These are phyloP conservation scores for Mycoemilia scoparia DNA, from an alignment of 192 early-diverging fungal genomes.

Conservation along the genomic window DNA sequence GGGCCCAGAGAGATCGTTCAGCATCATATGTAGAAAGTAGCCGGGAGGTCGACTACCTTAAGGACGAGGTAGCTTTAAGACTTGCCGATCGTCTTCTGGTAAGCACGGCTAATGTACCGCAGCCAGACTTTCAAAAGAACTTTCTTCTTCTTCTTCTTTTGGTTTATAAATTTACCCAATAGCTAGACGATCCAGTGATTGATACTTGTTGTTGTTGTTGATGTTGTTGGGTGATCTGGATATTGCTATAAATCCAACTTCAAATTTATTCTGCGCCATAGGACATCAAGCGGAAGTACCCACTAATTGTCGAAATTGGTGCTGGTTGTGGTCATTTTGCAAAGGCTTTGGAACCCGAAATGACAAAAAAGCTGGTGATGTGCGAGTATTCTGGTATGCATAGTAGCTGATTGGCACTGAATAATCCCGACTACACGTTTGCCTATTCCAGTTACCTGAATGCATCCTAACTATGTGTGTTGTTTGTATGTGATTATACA, in stretches of 20 bases:
- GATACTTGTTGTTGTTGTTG: too few relatives aligned
- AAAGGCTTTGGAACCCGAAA: conserved; percentile 63
- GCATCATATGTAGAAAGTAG: conserved; percentile 34
- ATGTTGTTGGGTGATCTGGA: background rate
- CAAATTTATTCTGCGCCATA: conserved; percentile 7
- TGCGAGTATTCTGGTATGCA: conserved; percentile 47
- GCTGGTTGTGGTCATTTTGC: conserved; percentile 74
- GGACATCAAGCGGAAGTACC: conserved; percentile 82
- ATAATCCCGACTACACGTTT: conserved; percentile 1
- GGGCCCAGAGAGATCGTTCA: conserved; percentile 57
- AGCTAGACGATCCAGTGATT: too few relatives aligned
- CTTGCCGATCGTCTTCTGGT: conserved; percentile 76
- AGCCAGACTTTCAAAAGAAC: background rate
- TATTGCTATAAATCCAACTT: background rate
- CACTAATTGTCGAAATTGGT: conserved; percentile 74
- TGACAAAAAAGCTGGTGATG: conserved; percentile 70
- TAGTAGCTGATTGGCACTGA: conserved; percentile 5
- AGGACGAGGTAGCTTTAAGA: conserved; percentile 74
- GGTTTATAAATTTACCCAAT: too few relatives aligned
- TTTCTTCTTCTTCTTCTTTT: background rate
- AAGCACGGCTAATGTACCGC: conserved; percentile 2
- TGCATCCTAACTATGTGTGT: too few relatives aligned
- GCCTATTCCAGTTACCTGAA: too few relatives aligned
- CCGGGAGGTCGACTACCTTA: conserved; percentile 72
- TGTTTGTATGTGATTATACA: too few relatives aligned